phyloP scores from a whole-genome alignment of 208 protist genomes.

The Crithidia brevicula region DNA sequence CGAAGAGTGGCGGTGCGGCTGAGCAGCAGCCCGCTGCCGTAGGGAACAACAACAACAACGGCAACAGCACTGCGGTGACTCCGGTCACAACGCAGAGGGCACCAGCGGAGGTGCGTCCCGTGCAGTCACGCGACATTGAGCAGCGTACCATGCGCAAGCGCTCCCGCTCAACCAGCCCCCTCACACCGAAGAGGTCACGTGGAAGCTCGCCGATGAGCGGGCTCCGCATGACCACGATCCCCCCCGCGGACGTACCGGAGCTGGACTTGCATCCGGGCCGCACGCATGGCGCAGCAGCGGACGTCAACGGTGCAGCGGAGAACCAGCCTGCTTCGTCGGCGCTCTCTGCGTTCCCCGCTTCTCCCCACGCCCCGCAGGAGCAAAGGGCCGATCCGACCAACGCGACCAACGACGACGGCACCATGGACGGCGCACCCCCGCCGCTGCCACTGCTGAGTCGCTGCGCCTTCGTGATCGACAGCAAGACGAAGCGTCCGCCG shows the following conservation, averaged over 20 bases:
- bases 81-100: background rate
- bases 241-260: constrained; percentile 40
- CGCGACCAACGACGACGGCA: background rate
- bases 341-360: background rate
- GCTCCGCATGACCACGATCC: constrained; percentile 36
- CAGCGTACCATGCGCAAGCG: constrained; percentile 42
- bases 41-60: background rate
- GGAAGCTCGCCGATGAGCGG: constrained; percentile 42
- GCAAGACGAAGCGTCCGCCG: constrained; percentile 52
- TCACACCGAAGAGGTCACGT: constrained; percentile 45
- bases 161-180: constrained; percentile 51
- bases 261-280: constrained; percentile 23
- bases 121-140: constrained; percentile 22
- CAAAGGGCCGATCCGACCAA: background rate
- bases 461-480: constrained; percentile 82
- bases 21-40: too few species aligned
- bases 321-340: background rate
- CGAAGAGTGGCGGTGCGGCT: too few species aligned
- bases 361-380: background rate
- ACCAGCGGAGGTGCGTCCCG: constrained; percentile 8
- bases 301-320: background rate
- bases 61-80: background rate
- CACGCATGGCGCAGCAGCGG: constrained; percentile 13
- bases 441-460: constrained; percentile 37
- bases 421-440: background rate